A percentile compares a stretch with the other conserved stretches of the same genome.
These are phyloP conservation scores for Globisporangium radiosum DNA, from an alignment of 352 stramenopile genomes.

Conservation along the genomic window DNA sequence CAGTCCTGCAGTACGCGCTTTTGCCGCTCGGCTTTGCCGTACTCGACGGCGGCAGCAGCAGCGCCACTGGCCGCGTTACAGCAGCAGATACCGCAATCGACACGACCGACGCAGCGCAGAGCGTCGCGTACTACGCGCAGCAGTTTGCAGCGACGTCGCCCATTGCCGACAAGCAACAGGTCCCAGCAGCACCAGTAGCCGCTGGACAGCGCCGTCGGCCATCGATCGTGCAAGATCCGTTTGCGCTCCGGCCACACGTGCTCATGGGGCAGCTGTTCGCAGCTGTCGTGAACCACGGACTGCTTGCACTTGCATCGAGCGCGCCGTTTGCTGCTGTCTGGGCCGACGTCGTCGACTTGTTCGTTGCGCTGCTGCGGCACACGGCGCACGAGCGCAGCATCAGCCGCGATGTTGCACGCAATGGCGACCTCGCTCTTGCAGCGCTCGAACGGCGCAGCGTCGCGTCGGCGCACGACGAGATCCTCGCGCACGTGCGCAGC, in stretches of 20 bases:
- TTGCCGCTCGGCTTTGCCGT: slow-evolving; percentile 53
- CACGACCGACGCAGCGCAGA: not conserved
- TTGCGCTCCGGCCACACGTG: slow-evolving; percentile 48
- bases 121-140: slow-evolving; percentile 46
- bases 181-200: not conserved
- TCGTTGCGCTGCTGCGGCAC: slow-evolving; percentile 47
- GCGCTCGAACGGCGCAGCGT: slow-evolving; percentile 61
- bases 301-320: slow-evolving; percentile 36
- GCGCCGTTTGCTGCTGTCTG: slow-evolving; percentile 40
- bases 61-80: not conserved
- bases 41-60: slow-evolving; percentile 20
- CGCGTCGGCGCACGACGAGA: slow-evolving; percentile 62
- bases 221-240: slow-evolving; percentile 53
- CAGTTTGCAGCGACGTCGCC: slow-evolving; percentile 19
- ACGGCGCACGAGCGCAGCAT: slow-evolving; percentile 30
- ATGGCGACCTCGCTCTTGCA: slow-evolving; percentile 25
- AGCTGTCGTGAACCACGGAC: slow-evolving; percentile 51
- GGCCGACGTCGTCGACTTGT: slow-evolving; percentile 43
- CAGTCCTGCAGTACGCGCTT: slow-evolving; percentile 48
- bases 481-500: slow-evolving; percentile 59
- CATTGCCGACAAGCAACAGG: not conserved
- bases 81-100: slow-evolving; percentile 1
- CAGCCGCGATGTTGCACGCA: not conserved
- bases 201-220: slow-evolving; percentile 26
- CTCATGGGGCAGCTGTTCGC: slow-evolving; percentile 58